phyloP scores from a whole-genome alignment of 768 basidiomycete genomes.

The Tephrocybe sp. region DNA sequence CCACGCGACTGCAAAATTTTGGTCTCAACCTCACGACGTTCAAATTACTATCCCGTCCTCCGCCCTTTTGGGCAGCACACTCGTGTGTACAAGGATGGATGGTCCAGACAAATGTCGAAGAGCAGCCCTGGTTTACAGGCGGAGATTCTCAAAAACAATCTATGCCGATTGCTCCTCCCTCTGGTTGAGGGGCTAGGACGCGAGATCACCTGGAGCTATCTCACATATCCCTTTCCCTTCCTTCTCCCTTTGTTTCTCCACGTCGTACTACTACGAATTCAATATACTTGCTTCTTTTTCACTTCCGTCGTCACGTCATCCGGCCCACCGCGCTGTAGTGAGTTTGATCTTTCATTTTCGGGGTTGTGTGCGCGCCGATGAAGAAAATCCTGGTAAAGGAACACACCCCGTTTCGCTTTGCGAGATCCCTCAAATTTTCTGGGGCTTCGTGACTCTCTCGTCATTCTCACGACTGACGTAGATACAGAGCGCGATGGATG shows the following conservation, averaged over 20 bases:
- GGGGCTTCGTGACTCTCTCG: conserved; percentile 28
- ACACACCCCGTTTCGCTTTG: conserved; percentile 63
- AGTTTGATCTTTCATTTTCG: conserved; percentile 20
- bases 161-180: conserved; percentile 88
- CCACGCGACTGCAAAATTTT: conserved; percentile 4
- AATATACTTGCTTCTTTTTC: conserved; percentile 12
- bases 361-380: conserved; percentile 44
- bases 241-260: conserved; percentile 10
- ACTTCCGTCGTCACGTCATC: not conserved
- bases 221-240: conserved; percentile 51
- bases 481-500: conserved; percentile 38
- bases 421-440: conserved; percentile 28
- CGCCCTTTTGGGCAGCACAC: conserved; percentile 37
- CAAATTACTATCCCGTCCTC: conserved; percentile 80
- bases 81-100: conserved; percentile 52
- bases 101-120: conserved; percentile 93
- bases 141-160: conserved; percentile 85
- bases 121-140: conserved; percentile 35
- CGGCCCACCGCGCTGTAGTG: conserved; percentile 6
- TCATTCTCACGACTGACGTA: conserved; percentile 16
- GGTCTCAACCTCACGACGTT: conserved; percentile 58
- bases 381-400: conserved; percentile 89
- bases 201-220: conserved; percentile 89
- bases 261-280: conserved; percentile 12
- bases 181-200: conserved; percentile 88